Conservation (phyloP, 441 rosid species). For the Pelargonium australe region DNA sequence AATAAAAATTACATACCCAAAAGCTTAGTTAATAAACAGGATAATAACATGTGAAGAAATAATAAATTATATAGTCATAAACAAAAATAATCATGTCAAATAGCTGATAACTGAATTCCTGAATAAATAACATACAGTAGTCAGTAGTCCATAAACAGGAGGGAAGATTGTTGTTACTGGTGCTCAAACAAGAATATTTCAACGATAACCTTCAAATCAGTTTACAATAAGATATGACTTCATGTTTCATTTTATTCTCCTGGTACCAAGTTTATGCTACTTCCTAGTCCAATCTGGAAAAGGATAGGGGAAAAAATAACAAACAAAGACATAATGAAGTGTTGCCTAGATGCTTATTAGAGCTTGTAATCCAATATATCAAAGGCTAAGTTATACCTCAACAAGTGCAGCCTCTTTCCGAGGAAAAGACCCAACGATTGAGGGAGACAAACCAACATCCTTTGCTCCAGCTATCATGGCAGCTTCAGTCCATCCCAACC, state of each 20-base stretch:
- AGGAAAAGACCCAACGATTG: constrained; percentile 71
- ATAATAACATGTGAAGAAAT: too few species aligned
- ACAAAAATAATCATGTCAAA: too few species aligned
- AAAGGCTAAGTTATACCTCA: constrained; percentile 41
- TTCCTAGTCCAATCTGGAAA: background rate
- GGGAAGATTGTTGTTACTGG: too few species aligned
- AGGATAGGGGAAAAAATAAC: background rate
- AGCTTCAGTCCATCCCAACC: constrained; percentile 74
- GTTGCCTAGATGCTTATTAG: background rate
- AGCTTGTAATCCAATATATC: background rate
- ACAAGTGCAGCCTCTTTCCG: constrained; percentile 79
- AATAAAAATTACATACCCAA: too few species aligned
- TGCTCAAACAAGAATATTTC: too few species aligned
- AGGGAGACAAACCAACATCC: constrained; percentile 77
- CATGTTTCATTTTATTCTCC: background rate
- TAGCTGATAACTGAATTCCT: too few species aligned
- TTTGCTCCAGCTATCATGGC: constrained; percentile 88
- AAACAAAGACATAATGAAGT: background rate
- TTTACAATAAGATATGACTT: background rate
- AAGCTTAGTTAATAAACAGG: too few species aligned
- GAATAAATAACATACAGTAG: too few species aligned
- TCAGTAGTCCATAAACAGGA: too few species aligned
- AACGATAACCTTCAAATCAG: too few species aligned
- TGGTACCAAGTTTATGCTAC: background rate
- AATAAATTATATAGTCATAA: too few species aligned